These are phyloP conservation scores for Apophysomyces sp. DNA, from an alignment of 371 early-diverging fungal species.

Conservation along the genomic window DNA sequence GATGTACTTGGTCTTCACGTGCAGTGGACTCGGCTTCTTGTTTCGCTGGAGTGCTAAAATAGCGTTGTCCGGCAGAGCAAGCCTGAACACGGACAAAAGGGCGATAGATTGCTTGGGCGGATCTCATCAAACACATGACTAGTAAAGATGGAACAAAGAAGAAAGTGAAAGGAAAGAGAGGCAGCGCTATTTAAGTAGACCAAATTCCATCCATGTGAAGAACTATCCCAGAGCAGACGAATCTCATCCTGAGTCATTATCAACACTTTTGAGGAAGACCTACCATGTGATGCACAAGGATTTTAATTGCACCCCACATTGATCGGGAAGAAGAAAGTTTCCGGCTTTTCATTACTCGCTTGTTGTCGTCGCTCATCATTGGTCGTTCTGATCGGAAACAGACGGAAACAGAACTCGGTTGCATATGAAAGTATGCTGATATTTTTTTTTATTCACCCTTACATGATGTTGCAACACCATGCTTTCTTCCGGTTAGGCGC, in stretches of 20 bases:
- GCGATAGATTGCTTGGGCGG: background rate
- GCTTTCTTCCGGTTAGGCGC: slow-evolving; percentile 43
- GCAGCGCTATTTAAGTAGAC: background rate
- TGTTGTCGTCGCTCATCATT: background rate
- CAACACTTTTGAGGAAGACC: background rate
- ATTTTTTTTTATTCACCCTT: slow-evolving; percentile 3
- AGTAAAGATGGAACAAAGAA: background rate
- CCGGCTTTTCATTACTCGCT: background rate
- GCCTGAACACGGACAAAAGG: background rate
- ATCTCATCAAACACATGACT: background rate
- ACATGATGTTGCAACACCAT: slow-evolving; percentile 32
- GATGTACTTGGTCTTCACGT: slow-evolving; percentile 13
- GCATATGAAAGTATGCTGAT: slow-evolving; percentile 1
- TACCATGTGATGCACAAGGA: background rate
- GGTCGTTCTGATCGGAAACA: background rate
- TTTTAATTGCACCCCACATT: background rate
- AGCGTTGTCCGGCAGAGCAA: background rate
- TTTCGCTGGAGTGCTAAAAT: background rate
- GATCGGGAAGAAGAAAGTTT: background rate
- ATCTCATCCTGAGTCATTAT: background rate
- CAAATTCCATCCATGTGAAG: background rate
- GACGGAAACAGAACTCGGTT: background rate
- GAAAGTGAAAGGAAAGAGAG: background rate
- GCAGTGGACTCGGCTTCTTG: slow-evolving; percentile 1
- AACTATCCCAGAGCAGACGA: background rate